Percentiles rank a stretch among this genome's conserved stretches.
Evolutionary conservation across 2,329 filamentous ascomycete species (phyloP).

Genomic region (Paraconiothyrium sp.): DNA sequence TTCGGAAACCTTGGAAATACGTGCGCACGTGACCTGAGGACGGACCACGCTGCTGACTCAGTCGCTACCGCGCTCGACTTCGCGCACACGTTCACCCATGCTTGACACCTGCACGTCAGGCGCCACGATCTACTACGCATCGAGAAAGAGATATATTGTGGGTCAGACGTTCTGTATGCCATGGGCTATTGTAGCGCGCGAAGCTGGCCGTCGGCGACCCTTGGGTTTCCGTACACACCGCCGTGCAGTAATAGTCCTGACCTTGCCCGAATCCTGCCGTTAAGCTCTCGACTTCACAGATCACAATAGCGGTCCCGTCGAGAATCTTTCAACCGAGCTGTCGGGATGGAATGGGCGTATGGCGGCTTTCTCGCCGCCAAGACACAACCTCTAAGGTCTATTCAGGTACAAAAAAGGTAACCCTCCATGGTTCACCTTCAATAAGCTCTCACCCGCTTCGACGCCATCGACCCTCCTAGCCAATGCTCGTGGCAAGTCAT

Average conservation of each 20-base stretch:
- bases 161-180: background rate
- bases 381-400: constrained; percentile 35
- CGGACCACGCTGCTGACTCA: no score
- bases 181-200: background rate
- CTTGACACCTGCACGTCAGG: background rate
- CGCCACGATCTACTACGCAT: background rate
- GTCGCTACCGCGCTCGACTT: no score
- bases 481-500: constrained; percentile 2
- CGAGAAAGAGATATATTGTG: constrained; percentile 2
- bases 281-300: background rate
- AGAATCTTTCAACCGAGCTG: constrained; percentile 5
- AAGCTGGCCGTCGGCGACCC: background rate
- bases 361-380: constrained; percentile 27
- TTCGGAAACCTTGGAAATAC: no score
- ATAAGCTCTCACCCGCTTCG: constrained; percentile 20
- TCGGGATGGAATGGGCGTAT: background rate
- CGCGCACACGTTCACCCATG: no score
- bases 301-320: background rate
- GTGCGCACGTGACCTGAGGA: constrained; percentile 3
- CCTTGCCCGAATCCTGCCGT: background rate
- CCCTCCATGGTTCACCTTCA: constrained; percentile 22
- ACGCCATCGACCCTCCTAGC: constrained; percentile 27
- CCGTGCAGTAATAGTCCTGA: background rate
- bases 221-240: background rate
- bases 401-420: constrained; percentile 40